A percentile compares a stretch with the other conserved stretches of the same genome.
Conservation (phyloP, 805 yeast species). For the Metschnikowia matae region DNA sequence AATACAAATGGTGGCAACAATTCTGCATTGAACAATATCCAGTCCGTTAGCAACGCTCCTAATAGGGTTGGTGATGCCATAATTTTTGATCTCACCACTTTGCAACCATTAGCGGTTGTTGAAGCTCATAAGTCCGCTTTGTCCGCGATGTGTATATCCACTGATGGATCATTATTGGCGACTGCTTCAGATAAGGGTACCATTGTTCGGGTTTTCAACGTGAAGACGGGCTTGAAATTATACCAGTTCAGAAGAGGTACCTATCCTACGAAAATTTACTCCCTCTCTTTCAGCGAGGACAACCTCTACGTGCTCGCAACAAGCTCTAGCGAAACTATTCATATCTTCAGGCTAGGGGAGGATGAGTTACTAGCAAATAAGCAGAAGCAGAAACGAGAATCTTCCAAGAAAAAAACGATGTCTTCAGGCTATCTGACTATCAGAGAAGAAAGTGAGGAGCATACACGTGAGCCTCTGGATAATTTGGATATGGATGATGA, state of each 20-base stretch:
- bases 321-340: constrained; percentile 88
- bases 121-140: constrained; percentile 83
- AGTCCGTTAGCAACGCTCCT: constrained; percentile 37
- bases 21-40: constrained; percentile 37
- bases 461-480: background rate
- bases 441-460: constrained; percentile 19
- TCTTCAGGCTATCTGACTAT: constrained; percentile 23
- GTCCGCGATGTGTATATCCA: constrained; percentile 62
- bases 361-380: constrained; percentile 40
- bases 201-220: constrained; percentile 74
- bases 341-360: constrained; percentile 73
- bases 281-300: constrained; percentile 70
- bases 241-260: constrained; percentile 82
- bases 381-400: constrained; percentile 27
- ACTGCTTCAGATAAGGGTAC: constrained; percentile 92
- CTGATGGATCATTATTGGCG: constrained; percentile 76
- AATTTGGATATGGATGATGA: constrained; percentile 18
- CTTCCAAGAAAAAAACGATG: constrained; percentile 9
- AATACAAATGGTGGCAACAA: constrained; percentile 40
- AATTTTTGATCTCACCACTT: constrained; percentile 68
- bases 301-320: constrained; percentile 74
- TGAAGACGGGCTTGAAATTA: constrained; percentile 57
- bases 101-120: constrained; percentile 74
- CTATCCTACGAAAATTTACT: constrained; percentile 75
- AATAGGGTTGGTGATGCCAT: constrained; percentile 66